A percentile compares a stretch with the other conserved stretches of the same genome.
Evolutionary conservation across 1,284 basidiomycete species (phyloP).

Genomic region (Coriolopsis trogii): DNA sequence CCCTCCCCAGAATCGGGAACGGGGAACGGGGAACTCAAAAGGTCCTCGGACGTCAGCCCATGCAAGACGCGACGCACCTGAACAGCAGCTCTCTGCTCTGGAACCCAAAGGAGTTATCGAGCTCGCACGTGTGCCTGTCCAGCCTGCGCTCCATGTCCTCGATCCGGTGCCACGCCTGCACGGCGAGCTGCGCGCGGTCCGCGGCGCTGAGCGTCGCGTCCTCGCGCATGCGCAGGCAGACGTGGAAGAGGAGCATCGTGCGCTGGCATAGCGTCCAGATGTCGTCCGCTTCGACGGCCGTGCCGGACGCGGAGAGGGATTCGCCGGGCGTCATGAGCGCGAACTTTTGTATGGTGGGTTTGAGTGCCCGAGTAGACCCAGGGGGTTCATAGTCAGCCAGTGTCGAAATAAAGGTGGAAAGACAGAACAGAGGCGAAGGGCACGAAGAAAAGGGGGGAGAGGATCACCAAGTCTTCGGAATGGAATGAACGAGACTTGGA

Average conservation of each 20-base stretch:
- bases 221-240: slow-evolving; percentile 59
- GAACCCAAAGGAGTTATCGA: slow-evolving; percentile 66
- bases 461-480: too few species aligned
- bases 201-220: slow-evolving; percentile 42
- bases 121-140: slow-evolving; percentile 61
- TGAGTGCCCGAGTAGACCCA: too few species aligned
- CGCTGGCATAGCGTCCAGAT: slow-evolving; percentile 72
- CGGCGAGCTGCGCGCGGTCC: slow-evolving; percentile 62
- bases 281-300: slow-evolving; percentile 51
- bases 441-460: too few species aligned
- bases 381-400: too few species aligned
- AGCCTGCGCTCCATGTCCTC: slow-evolving; percentile 64
- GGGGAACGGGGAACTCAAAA: too few species aligned
- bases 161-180: slow-evolving; percentile 69
- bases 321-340: slow-evolving; percentile 66
- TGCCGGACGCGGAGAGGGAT: slow-evolving; percentile 41
- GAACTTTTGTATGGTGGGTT: too few species aligned
- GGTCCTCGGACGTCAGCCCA: too few species aligned
- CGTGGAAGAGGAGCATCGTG: slow-evolving; percentile 70
- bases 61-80: slow-evolving; percentile 51
- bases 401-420: too few species aligned
- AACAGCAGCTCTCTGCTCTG: slow-evolving; percentile 71
- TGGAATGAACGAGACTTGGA: too few species aligned
- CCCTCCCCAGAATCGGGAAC: too few species aligned
- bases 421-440: too few species aligned